Base-by-base conservation (phyloP, 495 filamentous ascomycete species). In the Trichoderma virens region DNA sequence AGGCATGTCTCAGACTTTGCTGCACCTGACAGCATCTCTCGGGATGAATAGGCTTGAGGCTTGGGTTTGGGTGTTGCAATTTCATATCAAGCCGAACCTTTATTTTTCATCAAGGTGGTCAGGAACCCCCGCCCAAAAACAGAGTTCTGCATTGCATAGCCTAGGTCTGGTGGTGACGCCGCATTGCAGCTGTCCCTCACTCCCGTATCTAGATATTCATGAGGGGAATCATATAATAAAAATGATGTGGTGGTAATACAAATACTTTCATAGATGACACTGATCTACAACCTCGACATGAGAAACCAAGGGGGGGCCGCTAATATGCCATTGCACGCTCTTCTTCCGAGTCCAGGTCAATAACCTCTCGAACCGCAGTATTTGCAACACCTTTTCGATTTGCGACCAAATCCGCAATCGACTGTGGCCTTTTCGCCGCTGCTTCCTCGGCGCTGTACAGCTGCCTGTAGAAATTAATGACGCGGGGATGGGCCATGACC, bases 401-500 rank as follows among this genome's bases (percentile, higher is more conserved):
- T 2, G 30, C 31, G 4, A 61, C 16, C 5, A 61, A 61, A 27
- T 61, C 59, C 3, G 59, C 20, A 20, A 61, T 27, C 2, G 59
- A 38, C 3, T 20, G n/a, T 5, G 59, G 31, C n/a, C 31, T 25
- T 20, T 59, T 41, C 65, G 70, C 64, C 56, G 64, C 30, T 3
- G 73, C 82, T 60, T 73, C 68, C 51, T 85, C 81, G 14, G 75
- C 87, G 68, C 75, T 86, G 66, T 90, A 88, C 38, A 98, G 78
- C 64, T 88, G 86, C 62, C 84, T 80, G 73, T 98, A 98, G 73
- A 98, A 98, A 2, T 78, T 81, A 20, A 88, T 80, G 14, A 98
- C 94, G 67, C 83, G 86, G 1, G 93, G 87, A 70, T 98, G 95
- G 16, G 94, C 94, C 87, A 97, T 92, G 25, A 98, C 93, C 77